phyloP scores from a whole-genome alignment of 345 rosid species.

The Corchorus olitorius region DNA sequence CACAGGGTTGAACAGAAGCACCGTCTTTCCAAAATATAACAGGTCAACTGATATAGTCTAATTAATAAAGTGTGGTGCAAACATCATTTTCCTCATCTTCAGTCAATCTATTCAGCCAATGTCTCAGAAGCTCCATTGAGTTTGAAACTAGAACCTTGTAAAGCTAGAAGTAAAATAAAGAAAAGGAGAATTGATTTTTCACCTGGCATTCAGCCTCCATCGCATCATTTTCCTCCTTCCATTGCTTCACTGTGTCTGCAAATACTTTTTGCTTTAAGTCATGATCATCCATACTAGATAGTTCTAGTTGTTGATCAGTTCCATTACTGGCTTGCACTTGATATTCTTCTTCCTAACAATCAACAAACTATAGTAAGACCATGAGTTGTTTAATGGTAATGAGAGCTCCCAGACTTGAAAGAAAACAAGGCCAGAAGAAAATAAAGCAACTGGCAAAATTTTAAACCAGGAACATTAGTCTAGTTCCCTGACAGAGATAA shows the following conservation, averaged over 20 bases:
- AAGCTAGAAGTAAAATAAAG: conserved; percentile 13
- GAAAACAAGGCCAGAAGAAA: neutral
- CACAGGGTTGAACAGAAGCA: neutral
- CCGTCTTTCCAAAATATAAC: neutral
- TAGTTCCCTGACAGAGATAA: neutral
- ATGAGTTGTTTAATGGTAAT: neutral
- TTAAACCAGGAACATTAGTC: neutral
- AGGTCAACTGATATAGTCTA: neutral
- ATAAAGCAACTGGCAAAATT: neutral
- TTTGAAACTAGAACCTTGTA: neutral
- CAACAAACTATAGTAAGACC: neutral
- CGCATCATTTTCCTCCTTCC: conserved; percentile 70
- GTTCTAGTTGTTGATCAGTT: conserved; percentile 42
- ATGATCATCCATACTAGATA: conserved; percentile 39
- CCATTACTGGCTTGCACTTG: conserved; percentile 37
- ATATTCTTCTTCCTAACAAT: conserved; percentile 50
- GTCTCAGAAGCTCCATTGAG: neutral
- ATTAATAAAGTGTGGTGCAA: neutral
- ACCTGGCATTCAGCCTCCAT: conserved; percentile 79
- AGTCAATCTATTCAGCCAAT: neutral
- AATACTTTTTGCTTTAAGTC: conserved; percentile 43
- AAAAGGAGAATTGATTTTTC: conserved; percentile 16
- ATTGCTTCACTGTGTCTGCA: conserved; percentile 46
- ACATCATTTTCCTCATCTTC: neutral
- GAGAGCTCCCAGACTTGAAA: neutral